A percentile compares a stretch with the other conserved stretches of the same genome.
phyloP scores from a whole-genome alignment of 305 asterid genomes.

The Stenogyne calaminthoides region DNA sequence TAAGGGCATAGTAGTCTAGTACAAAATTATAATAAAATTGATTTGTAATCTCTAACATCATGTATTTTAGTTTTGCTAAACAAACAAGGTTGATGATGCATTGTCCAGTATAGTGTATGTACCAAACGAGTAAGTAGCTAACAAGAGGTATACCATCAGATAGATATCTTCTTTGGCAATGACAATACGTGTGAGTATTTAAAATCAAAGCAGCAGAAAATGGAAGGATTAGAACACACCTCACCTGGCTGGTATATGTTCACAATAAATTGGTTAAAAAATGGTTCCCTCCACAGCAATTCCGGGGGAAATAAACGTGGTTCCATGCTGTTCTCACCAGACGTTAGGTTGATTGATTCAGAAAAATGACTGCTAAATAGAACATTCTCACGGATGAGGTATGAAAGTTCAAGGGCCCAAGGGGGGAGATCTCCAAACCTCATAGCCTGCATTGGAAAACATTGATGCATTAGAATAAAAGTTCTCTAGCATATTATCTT shows the following conservation, averaged over 20 bases:
- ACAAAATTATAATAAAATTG: no score
- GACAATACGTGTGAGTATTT: background rate
- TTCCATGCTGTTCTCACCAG: slow-evolving; percentile 31
- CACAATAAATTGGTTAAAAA: slow-evolving; percentile 80
- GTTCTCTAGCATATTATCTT: background rate
- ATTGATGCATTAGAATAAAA: background rate
- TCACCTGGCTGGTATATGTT: slow-evolving; percentile 91
- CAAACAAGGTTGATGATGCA: no score
- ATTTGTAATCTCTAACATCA: no score
- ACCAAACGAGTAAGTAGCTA: no score
- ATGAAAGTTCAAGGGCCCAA: slow-evolving; percentile 81
- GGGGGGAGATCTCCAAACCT: slow-evolving; percentile 88
- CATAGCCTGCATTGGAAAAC: slow-evolving; percentile 63
- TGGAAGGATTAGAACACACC: slow-evolving; percentile 52
- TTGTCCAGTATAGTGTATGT: no score
- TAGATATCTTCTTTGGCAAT: background rate
- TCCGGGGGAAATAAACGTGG: slow-evolving; percentile 48
- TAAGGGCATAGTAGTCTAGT: no score
- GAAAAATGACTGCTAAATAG: slow-evolving; percentile 29
- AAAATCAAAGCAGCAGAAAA: background rate
- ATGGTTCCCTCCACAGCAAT: slow-evolving; percentile 75
- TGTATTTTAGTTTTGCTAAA: no score
- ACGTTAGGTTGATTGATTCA: slow-evolving; percentile 25
- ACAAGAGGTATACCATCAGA: background rate
- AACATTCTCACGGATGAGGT: slow-evolving; percentile 49